Evolutionary conservation across 805 yeast species (phyloP).

Genomic region (Komagataella pastoris): DNA sequence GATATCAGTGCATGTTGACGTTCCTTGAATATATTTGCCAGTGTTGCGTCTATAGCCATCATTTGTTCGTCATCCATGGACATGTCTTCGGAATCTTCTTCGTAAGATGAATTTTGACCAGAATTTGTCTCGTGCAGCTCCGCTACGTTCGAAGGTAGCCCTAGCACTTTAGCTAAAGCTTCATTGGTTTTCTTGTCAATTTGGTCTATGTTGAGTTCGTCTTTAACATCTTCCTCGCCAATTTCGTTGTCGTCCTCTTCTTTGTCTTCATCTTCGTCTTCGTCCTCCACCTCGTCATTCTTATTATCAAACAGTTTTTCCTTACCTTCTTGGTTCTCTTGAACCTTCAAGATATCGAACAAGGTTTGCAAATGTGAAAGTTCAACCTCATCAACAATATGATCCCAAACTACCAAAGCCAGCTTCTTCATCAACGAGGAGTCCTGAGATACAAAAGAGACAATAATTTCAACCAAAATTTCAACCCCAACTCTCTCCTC

Average conservation of each 20-base stretch:
- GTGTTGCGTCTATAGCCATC: constrained; percentile 84
- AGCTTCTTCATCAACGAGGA: constrained; percentile 44
- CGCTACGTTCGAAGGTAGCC: constrained; percentile 33
- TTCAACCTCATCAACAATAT: constrained; percentile 33
- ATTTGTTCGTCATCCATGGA: constrained; percentile 94
- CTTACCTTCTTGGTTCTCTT: constrained; percentile 78
- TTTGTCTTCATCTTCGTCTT: constrained; percentile 29
- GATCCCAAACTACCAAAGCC: constrained; percentile 33
- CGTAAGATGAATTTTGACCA: constrained; percentile 22
- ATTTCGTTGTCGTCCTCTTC: constrained; percentile 23
- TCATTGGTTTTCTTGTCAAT: constrained; percentile 34
- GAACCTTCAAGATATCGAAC: constrained; percentile 43
- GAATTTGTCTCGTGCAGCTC: constrained; percentile 3
- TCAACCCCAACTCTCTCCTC: constrained; percentile 19
- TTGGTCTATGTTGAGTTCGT: constrained; percentile 18
- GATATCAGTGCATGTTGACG: constrained; percentile 52
- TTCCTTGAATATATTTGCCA: constrained; percentile 74
- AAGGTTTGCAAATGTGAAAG: constrained; percentile 30
- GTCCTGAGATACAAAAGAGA: constrained; percentile 44
- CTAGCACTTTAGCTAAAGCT: constrained; percentile 59
- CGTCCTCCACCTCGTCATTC: constrained; percentile 30
- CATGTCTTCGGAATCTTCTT: constrained; percentile 49
- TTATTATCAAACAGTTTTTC: constrained; percentile 58
- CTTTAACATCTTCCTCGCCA: constrained; percentile 21
- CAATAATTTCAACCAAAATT: constrained; percentile 31